Evolutionary conservation across 495 filamentous ascomycete species (phyloP).

Genomic region (Penicillium argentinense): DNA sequence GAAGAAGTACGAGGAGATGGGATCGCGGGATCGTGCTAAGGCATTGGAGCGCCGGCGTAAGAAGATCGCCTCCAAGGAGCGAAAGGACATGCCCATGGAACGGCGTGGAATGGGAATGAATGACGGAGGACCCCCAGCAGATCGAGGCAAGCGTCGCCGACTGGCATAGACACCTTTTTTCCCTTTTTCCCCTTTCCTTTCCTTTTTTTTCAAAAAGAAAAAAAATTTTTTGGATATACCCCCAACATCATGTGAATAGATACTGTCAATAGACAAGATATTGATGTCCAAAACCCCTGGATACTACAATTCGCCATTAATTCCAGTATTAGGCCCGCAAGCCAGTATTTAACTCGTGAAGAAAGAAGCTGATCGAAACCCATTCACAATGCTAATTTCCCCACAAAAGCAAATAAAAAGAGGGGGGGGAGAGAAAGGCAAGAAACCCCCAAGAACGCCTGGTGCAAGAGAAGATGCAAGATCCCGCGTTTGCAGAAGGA

Average conservation of each 20-base stretch:
- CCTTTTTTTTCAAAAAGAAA: no score
- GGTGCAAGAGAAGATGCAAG: conserved; percentile 17
- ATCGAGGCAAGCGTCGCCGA: conserved; percentile 35
- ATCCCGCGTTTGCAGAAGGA: conserved; percentile 6
- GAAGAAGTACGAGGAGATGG: conserved; percentile 77
- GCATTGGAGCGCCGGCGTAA: conserved; percentile 80
- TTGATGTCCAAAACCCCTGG: no score
- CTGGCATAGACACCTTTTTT: conserved; percentile 22
- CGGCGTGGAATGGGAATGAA: conserved; percentile 49
- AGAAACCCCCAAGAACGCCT: conserved; percentile 16
- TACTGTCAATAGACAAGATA: no score
- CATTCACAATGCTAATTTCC: conserved; percentile 23
- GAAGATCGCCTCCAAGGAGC: conserved; percentile 79
- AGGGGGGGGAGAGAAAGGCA: conserved; percentile 23
- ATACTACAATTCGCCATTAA: no score
- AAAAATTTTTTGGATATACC: conserved; percentile 5
- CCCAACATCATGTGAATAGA: no score
- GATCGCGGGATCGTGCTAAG: conserved; percentile 74
- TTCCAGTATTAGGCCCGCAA: no score
- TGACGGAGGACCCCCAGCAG: conserved; percentile 13
- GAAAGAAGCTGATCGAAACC: conserved; percentile 9
- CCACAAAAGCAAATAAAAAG: conserved; percentile 22
- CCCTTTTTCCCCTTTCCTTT: background rate
- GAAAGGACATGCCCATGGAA: conserved; percentile 70
- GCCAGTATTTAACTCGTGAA: no score